phyloP scores from a whole-genome alignment of 2,329 filamentous ascomycete species.

The Trichoderma sp. region DNA sequence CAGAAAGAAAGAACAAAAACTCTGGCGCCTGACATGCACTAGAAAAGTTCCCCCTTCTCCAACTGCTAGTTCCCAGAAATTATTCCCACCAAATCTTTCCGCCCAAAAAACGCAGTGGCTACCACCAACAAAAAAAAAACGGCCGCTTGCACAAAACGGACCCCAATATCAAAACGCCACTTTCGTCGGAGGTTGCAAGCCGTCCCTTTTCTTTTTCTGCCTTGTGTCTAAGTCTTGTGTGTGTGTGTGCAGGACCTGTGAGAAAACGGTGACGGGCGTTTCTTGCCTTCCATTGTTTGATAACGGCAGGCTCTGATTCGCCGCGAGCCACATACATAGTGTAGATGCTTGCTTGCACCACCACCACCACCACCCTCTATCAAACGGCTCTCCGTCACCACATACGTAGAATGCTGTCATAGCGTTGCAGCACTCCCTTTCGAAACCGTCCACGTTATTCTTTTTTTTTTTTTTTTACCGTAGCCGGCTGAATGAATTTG shows the following conservation, averaged over 20 bases:
- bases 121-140: not conserved
- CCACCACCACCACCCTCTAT: not conserved
- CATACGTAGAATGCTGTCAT: not conserved
- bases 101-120: not conserved
- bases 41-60: not conserved
- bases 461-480: not conserved
- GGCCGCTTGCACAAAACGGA: not conserved
- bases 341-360: not conserved
- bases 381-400: not conserved
- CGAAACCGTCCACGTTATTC: not conserved
- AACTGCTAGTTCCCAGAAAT: not conserved
- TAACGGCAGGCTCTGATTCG: not conserved
- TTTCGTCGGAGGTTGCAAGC: not conserved
- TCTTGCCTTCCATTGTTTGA: not conserved
- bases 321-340: not conserved
- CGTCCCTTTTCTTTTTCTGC: not conserved
- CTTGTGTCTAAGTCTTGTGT: not conserved
- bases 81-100: not conserved
- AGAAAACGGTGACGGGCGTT: not conserved
- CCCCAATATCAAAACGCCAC: not conserved
- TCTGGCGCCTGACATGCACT: not conserved
- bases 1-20: not conserved
- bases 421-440: not conserved
- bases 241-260: not conserved
- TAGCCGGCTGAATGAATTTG: not conserved